Base-by-base conservation (phyloP, 805 yeast species). In the Sugiyamaella qingdaonensis region DNA sequence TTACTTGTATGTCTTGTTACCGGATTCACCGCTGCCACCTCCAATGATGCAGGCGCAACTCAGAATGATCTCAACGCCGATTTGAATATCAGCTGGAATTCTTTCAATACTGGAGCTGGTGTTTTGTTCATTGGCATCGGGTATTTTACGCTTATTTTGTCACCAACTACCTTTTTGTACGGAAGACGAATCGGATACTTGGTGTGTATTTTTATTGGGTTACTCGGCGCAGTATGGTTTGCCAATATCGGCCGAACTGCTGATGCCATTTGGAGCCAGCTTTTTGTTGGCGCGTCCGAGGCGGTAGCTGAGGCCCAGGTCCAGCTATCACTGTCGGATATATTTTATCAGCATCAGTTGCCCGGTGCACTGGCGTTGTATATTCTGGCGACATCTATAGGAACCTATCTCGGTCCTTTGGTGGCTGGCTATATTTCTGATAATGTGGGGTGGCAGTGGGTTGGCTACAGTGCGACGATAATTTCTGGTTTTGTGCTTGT, bases 61-160 rank as follows among this genome's bases (percentile, higher is more conserved):
- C 89, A 85, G 61, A 87, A 84, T 57, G 77, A 82, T 1, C 69
- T 86, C 58, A 81, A 83, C 57, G 81, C 74, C 53, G 68, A 73
- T n/a, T 82, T 82, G 59, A 83, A 79, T 13, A 82, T 86, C 58
- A 74, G 85, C 5, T 85, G 82, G 63, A 80, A 76, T 58, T 69
- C 85, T 9, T 85, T 86, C 85, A 85, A 85, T 66, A 80, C 88
- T 0, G 92, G 91, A 52, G 90, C 91, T 1, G 92, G 94, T 58
- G 88, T 86, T 24, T 69, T 86, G 48, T 86, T 86, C 65, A 68
- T 82, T 18, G 81, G 86, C 36, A 84, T 86, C 55, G 92, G 86
- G 0, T 76, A 81, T 68, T 79, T 81, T 34, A 78, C 88, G 1
- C 72, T 84, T 24, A 66, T 86, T 53, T 65, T 83, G 29, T 86